Conservation (phyloP, 2,329 filamentous ascomycete species). For the Seiridium cupressi region DNA sequence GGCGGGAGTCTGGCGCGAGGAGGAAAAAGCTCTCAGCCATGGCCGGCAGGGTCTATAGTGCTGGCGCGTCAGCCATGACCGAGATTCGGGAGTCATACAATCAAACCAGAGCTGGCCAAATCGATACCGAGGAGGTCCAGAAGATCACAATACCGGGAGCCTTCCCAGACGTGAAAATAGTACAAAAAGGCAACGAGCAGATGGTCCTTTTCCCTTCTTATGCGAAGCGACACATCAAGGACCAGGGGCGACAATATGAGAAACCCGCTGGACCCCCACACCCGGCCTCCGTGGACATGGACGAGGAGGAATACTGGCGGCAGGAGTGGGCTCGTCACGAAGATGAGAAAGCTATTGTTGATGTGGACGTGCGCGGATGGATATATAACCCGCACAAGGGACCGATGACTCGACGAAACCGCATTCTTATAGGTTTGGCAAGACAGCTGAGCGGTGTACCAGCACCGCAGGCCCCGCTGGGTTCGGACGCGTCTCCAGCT, state of each 20-base stretch:
- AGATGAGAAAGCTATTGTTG: constrained; percentile 81
- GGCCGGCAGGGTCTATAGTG: constrained; percentile 56
- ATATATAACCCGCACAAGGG: constrained; percentile 84
- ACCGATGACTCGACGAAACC: constrained; percentile 82
- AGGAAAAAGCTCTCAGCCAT: constrained; percentile 73
- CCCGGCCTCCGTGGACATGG: constrained; percentile 40
- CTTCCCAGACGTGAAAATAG: constrained; percentile 83
- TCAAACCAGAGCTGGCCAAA: constrained; percentile 43
- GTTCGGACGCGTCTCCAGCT: constrained; percentile 23
- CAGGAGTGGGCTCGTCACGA: constrained; percentile 77
- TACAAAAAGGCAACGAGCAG: constrained; percentile 78
- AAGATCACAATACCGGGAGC: constrained; percentile 64
- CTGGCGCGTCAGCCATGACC: constrained; percentile 54
- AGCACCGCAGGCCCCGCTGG: constrained; percentile 51
- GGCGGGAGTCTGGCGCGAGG: constrained; percentile 66
- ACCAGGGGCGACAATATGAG: constrained; percentile 25
- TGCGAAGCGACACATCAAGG: constrained; percentile 67
- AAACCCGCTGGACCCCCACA: constrained; percentile 35
- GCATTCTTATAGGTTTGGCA: constrained; percentile 82
- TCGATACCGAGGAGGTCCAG: constrained; percentile 29
- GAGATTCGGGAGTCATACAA: constrained; percentile 60
- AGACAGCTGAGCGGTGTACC: constrained; percentile 85
- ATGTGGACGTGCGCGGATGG: constrained; percentile 95
- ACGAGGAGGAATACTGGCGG: constrained; percentile 72
- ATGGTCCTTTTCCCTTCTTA: constrained; percentile 97